phyloP scores from a whole-genome alignment of 495 filamentous ascomycete species.

The Tirmania nivea region DNA sequence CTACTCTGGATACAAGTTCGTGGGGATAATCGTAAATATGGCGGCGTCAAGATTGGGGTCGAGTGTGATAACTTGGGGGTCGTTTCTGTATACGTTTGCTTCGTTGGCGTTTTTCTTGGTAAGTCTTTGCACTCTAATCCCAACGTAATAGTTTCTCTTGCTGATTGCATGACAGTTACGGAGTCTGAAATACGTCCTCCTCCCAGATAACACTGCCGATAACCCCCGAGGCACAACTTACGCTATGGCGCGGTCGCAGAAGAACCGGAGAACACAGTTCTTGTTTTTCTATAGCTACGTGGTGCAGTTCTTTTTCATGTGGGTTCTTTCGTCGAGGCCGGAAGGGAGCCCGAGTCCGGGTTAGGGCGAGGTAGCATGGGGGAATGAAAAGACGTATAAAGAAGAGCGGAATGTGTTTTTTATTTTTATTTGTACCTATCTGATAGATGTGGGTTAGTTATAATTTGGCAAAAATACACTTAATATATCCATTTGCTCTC shows the following conservation, averaged over 20 bases:
- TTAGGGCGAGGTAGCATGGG: too few relatives aligned
- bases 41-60: conserved; percentile 54
- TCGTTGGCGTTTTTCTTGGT: conserved; percentile 95
- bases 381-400: too few relatives aligned
- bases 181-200: conserved; percentile 82
- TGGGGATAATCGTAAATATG: conserved; percentile 77
- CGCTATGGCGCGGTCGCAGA: conserved; percentile 59
- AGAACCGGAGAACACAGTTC: conserved; percentile 81
- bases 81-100: conserved; percentile 75
- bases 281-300: conserved; percentile 87
- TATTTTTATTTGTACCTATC: too few relatives aligned
- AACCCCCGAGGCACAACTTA: conserved; percentile 44
- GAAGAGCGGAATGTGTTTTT: too few relatives aligned
- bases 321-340: conserved; percentile 34
- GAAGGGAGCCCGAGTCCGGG: neutral
- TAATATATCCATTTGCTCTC: too few relatives aligned
- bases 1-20: conserved; percentile 97
- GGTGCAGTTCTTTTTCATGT: conserved; percentile 87
- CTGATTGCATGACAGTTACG: conserved; percentile 42
- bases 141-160: neutral
- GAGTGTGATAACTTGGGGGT: conserved; percentile 63
- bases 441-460: too few relatives aligned
- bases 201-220: conserved; percentile 57
- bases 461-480: too few relatives aligned
- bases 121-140: conserved; percentile 17